These are phyloP conservation scores for Neocucurbitaria cava DNA, from an alignment of 2,329 filamentous ascomycete species.

Conservation along the genomic window DNA sequence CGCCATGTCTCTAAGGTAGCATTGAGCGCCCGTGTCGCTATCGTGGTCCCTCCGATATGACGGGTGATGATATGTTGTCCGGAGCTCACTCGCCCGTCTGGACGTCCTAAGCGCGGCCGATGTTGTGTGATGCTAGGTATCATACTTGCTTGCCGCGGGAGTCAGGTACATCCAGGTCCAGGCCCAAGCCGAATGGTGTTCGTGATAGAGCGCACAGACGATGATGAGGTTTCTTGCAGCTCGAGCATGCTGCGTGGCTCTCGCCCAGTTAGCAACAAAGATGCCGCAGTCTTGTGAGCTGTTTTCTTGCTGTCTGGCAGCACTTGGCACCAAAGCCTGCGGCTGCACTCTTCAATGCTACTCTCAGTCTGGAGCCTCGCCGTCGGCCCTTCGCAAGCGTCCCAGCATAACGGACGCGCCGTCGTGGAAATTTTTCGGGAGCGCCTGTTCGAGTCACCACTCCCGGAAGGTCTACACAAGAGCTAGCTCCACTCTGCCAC, in stretches of 20 bases:
- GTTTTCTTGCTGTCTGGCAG: constrained; percentile 13
- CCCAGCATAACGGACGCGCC: constrained; percentile 23
- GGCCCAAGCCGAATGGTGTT: constrained; percentile 1
- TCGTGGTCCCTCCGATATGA: background rate
- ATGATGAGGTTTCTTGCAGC: constrained; percentile 4
- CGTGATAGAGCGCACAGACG: constrained; percentile 21
- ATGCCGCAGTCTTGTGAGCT: constrained; percentile 13
- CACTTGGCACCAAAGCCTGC: constrained; percentile 2
- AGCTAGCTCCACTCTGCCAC: constrained; percentile 36
- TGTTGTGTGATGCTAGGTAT: constrained; percentile 13
- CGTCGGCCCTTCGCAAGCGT: constrained; percentile 22
- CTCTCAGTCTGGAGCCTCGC: constrained; percentile 13
- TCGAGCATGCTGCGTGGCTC: constrained; percentile 13
- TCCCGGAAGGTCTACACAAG: constrained; percentile 16
- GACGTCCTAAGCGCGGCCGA: background rate
- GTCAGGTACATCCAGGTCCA: constrained; percentile 21
- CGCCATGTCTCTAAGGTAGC: too few species aligned
- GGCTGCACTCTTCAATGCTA: constrained; percentile 11
- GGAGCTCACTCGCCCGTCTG: constrained; percentile 3
- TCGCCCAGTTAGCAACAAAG: constrained; percentile 12
- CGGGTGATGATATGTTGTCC: constrained; percentile 1
- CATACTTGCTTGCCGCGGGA: constrained; percentile 6
- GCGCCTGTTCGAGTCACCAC: constrained; percentile 36
- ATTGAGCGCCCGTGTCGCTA: background rate
- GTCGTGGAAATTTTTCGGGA: constrained; percentile 30